phyloP scores from a whole-genome alignment of 805 yeast species.

The Lachancea meyersii region DNA sequence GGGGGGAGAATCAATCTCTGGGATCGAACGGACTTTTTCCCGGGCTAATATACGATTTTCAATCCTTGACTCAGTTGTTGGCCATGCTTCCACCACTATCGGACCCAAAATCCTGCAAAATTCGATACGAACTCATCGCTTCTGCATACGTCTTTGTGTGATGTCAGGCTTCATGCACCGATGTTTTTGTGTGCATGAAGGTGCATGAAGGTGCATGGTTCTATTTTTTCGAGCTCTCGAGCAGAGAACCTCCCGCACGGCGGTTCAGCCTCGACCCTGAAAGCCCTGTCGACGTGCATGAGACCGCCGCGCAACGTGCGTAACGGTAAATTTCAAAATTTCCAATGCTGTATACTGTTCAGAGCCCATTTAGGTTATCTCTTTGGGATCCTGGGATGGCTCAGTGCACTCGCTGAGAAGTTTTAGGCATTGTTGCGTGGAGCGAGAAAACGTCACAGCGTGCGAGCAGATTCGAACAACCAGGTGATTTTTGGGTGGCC shows the following conservation, averaged over 20 bases:
- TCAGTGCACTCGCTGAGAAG: too few relatives aligned
- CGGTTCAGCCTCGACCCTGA: too few relatives aligned
- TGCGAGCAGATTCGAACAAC: background rate
- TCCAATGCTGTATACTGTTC: background rate
- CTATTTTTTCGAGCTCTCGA: slow-evolving; percentile 1
- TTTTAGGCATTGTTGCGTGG: background rate
- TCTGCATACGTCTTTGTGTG: background rate
- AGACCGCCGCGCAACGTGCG: background rate
- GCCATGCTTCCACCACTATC: too few relatives aligned
- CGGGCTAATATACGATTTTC: background rate
- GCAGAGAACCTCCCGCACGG: background rate
- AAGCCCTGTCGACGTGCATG: too few relatives aligned
- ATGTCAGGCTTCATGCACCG: background rate
- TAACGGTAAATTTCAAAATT: slow-evolving; percentile 4
- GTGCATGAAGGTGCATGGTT: background rate
- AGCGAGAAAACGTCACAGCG: background rate
- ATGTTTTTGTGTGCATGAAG: background rate
- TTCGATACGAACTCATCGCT: background rate
- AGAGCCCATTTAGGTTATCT: background rate
- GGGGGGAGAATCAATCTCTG: background rate
- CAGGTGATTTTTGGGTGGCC: too few relatives aligned
- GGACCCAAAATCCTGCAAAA: background rate
- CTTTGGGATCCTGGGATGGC: too few relatives aligned
- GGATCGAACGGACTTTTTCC: background rate
- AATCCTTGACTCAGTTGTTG: background rate